A percentile compares a stretch with the other conserved stretches of the same genome.
These are phyloP conservation scores for Trichoderma reesei DNA, from an alignment of 495 filamentous ascomycete species.

Conservation along the genomic window DNA sequence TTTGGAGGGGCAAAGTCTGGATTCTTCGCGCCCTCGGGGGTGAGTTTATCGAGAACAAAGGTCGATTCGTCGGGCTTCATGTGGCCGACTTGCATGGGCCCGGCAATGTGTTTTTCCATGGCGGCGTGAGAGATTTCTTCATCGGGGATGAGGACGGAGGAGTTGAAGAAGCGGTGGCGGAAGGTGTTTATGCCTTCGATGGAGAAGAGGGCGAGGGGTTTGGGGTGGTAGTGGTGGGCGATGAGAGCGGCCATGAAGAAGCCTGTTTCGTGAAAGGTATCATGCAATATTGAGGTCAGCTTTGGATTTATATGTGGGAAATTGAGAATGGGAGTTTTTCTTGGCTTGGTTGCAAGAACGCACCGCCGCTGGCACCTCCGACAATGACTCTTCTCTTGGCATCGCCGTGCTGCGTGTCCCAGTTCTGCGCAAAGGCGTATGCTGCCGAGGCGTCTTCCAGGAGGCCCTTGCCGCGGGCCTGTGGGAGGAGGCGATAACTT, in stretches of 20 bases:
- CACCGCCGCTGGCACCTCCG: constrained; percentile 17
- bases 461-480: constrained; percentile 12
- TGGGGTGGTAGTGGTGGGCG: constrained; percentile 15
- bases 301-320: too few relatives aligned
- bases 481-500: constrained; percentile 19
- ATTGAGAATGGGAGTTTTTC: too few relatives aligned
- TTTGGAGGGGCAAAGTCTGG: background rate
- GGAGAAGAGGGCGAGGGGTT: constrained; percentile 18
- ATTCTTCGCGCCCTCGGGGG: constrained; percentile 12
- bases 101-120: constrained; percentile 12
- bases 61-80: background rate
- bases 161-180: constrained; percentile 19
- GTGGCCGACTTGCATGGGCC: constrained; percentile 12
- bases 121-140: constrained; percentile 15
- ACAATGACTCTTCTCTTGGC: constrained; percentile 14
- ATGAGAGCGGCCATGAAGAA: constrained; percentile 18
- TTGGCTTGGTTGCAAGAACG: too few relatives aligned
- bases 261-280: too few relatives aligned
- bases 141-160: constrained; percentile 13
- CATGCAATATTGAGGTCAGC: too few relatives aligned
- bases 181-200: constrained; percentile 21
- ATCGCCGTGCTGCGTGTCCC: background rate
- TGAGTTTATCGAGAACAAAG: constrained; percentile 14
- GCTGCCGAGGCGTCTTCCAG: constrained; percentile 17
- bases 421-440: constrained; percentile 15